Conservation (phyloP, 495 filamentous ascomycete genomes). For the Aspergillus sclerotiicarbonarius region DNA sequence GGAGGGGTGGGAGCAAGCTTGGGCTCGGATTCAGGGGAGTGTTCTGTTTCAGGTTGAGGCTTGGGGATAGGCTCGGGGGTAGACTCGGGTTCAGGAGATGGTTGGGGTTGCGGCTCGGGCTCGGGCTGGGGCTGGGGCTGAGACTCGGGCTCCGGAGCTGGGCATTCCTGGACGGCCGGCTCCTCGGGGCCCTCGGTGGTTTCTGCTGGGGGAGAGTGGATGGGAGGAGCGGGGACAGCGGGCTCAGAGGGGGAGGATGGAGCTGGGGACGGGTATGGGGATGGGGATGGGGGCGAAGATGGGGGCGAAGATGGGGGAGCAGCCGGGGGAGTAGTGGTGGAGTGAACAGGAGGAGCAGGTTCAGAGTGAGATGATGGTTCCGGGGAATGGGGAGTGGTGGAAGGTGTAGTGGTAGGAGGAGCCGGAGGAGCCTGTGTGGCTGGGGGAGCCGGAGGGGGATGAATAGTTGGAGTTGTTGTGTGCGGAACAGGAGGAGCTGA, state of each 20-base stretch:
- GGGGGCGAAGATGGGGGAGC: slow-evolving; percentile 8
- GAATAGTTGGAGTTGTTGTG: not conserved
- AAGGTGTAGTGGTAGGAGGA: slow-evolving; percentile 15
- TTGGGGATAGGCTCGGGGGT: not conserved
- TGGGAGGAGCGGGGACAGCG: slow-evolving; percentile 18
- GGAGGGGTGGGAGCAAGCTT: not conserved
- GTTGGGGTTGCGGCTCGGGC: not conserved
- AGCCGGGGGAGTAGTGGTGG: slow-evolving; percentile 10
- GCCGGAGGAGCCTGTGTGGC: slow-evolving; percentile 14
- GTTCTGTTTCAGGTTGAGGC: not conserved
- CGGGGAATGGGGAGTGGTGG: slow-evolving; percentile 19
- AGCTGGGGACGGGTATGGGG: not conserved
- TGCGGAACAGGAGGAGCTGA: slow-evolving; percentile 12
- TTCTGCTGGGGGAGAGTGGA: slow-evolving; percentile 16
- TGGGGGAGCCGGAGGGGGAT: slow-evolving; percentile 8
- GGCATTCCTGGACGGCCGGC: slow-evolving; percentile 6
- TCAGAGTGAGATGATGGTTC: slow-evolving; percentile 10
- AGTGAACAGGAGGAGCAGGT: slow-evolving; percentile 10
- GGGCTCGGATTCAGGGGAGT: not conserved
- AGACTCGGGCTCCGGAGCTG: slow-evolving; percentile 6
- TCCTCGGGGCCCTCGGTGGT: slow-evolving; percentile 16
- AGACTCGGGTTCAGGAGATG: slow-evolving; percentile 1
- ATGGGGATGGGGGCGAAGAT: not conserved
- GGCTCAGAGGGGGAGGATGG: slow-evolving; percentile 6
- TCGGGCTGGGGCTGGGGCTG: slow-evolving; percentile 13